Conservation (phyloP, 495 filamentous ascomycete species). For the Talaromyces adpressus region DNA sequence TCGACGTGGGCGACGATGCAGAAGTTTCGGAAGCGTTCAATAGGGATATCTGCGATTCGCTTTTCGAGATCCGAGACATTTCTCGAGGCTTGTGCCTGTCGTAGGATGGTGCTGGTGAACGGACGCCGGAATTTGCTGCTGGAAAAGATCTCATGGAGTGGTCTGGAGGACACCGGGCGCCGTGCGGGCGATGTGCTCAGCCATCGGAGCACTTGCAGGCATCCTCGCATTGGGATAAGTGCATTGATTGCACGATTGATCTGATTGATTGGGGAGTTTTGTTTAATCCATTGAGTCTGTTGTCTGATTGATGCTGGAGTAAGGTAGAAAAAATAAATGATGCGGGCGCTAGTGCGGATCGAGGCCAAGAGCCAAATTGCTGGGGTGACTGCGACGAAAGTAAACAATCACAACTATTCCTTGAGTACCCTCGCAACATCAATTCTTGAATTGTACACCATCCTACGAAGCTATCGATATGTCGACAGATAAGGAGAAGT, state of each 20-base stretch:
- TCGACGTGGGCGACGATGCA: constrained; percentile 99
- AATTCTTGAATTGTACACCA: not conserved
- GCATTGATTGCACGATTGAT: constrained; percentile 17
- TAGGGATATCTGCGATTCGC: constrained; percentile 79
- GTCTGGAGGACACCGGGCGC: constrained; percentile 29
- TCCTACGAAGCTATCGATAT: constrained; percentile 14
- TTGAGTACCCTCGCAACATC: not conserved
- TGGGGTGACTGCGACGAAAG: not conserved
- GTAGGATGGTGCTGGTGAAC: constrained; percentile 33
- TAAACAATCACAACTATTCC: not conserved
- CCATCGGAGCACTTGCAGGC: constrained; percentile 46
- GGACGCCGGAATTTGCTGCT: constrained; percentile 20
- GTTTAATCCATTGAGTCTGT: not conserved
- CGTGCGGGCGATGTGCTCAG: constrained; percentile 35
- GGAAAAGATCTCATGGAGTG: constrained; percentile 18
- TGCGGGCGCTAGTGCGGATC: not conserved
- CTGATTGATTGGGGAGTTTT: not conserved
- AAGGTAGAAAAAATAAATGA: not conserved
- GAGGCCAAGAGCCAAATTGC: not conserved
- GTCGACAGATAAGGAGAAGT: constrained; percentile 69
- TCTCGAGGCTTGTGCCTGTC: constrained; percentile 29
- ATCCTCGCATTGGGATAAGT: constrained; percentile 48
- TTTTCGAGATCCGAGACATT: constrained; percentile 57
- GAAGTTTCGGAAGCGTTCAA: constrained; percentile 89
- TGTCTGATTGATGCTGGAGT: not conserved